phyloP scores from a whole-genome alignment of 129 eudicot genomes.

The Artemisia tridentata region DNA sequence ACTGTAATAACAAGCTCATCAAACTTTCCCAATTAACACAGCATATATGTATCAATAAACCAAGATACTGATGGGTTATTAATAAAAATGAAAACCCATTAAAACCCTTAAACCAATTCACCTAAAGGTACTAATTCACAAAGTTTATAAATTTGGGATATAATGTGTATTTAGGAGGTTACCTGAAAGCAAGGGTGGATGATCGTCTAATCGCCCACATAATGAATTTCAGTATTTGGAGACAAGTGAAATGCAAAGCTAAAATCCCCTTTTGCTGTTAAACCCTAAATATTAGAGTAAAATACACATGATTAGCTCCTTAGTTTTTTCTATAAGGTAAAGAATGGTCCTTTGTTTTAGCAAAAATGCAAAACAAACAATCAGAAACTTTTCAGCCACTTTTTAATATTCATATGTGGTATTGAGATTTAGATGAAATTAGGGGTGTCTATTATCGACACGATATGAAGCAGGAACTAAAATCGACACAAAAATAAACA shows the following conservation, averaged over 20 bases:
- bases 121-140: background rate
- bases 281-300: constrained; percentile 21
- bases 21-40: background rate
- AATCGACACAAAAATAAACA: too few relatives aligned
- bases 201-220: constrained; percentile 35
- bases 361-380: too few relatives aligned
- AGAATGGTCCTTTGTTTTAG: too few relatives aligned
- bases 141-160: constrained; percentile 10
- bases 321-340: too few relatives aligned
- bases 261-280: constrained; percentile 29
- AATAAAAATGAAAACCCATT: background rate
- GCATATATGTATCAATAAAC: background rate
- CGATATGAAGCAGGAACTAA: too few relatives aligned
- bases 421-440: too few relatives aligned
- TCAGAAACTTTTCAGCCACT: too few relatives aligned
- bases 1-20: too few relatives aligned
- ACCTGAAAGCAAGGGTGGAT: constrained; percentile 26
- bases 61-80: background rate
- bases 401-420: too few relatives aligned
- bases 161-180: background rate
- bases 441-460: too few relatives aligned
- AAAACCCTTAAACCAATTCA: constrained; percentile 5
- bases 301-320: background rate
- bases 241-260: constrained; percentile 14
- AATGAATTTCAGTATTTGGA: background rate